Conservation (phyloP, 1,284 basidiomycete genomes). For the Tremellales sp. region DNA sequence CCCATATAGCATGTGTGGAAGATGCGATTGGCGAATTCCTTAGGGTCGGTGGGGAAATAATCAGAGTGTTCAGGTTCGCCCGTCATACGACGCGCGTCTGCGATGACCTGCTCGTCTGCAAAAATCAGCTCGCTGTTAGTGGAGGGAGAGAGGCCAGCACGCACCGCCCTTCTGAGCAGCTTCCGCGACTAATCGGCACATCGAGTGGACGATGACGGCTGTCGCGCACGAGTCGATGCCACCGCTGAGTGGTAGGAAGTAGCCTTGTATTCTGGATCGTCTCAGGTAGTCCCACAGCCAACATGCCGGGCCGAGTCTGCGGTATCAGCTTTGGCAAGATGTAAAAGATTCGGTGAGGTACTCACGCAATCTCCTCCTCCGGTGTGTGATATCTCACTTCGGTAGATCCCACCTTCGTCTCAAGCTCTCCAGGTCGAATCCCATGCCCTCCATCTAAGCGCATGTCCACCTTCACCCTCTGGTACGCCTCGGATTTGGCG, state of each 20-base stretch:
- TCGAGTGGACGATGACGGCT: slow-evolving; percentile 89
- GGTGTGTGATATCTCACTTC: slow-evolving; percentile 77
- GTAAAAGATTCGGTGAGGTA: slow-evolving; percentile 16
- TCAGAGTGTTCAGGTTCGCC: slow-evolving; percentile 73
- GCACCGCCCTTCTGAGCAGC: slow-evolving; percentile 67
- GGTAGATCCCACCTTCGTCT: slow-evolving; percentile 53
- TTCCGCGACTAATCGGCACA: slow-evolving; percentile 85
- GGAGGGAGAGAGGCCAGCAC: slow-evolving; percentile 16
- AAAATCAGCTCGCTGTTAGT: slow-evolving; percentile 1
- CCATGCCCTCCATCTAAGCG: slow-evolving; percentile 57
- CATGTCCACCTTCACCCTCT: slow-evolving; percentile 72
- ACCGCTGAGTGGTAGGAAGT: slow-evolving; percentile 94
- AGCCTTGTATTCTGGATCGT: slow-evolving; percentile 88
- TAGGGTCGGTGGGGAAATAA: slow-evolving; percentile 79
- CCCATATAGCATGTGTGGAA: slow-evolving; percentile 99
- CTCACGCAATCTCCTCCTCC: slow-evolving; percentile 96
- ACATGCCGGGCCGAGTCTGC: slow-evolving; percentile 91
- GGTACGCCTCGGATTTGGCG: slow-evolving; percentile 65
- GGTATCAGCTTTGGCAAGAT: slow-evolving; percentile 1
- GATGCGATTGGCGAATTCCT: slow-evolving; percentile 77
- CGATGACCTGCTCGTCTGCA: slow-evolving; percentile 78
- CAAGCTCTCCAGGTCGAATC: slow-evolving; percentile 64
- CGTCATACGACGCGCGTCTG: slow-evolving; percentile 81
- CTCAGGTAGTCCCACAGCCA: slow-evolving; percentile 99
- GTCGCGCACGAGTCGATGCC: slow-evolving; percentile 98